Conservation (phyloP, 2,329 filamentous ascomycete genomes). For the Escovopsis sp. region DNA sequence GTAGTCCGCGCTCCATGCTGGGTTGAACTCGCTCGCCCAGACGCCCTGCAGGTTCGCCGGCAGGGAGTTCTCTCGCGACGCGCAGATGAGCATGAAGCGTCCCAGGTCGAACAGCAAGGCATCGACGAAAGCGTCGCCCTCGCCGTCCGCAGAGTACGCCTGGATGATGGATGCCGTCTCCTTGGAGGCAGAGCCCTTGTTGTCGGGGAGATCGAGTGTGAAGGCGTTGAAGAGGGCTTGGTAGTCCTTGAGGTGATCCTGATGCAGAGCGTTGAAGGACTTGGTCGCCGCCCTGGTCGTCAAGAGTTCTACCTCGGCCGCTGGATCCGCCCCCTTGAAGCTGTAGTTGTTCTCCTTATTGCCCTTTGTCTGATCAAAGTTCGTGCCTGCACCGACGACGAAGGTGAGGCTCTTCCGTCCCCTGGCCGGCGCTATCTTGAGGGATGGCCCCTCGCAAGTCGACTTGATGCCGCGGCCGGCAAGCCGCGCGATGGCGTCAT, state of each 20-base stretch:
- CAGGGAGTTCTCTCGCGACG: conserved; percentile 33
- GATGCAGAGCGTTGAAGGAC: conserved; percentile 15
- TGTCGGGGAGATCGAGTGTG: conserved; percentile 29
- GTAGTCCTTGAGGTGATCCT: conserved; percentile 27
- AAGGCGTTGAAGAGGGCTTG: conserved; percentile 23
- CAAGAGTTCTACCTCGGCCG: conserved; percentile 18
- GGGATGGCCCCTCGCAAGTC: not conserved
- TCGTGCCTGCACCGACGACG: conserved; percentile 29
- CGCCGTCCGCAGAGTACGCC: conserved; percentile 7
- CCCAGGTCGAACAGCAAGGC: conserved; percentile 37
- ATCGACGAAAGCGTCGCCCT: conserved; percentile 36
- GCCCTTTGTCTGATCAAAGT: conserved; percentile 36
- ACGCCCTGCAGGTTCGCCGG: conserved; percentile 42
- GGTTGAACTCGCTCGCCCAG: conserved; percentile 31
- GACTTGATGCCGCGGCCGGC: not conserved
- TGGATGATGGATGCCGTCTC: conserved; percentile 17
- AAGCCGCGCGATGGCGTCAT: conserved; percentile 19
- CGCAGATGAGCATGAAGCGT: conserved; percentile 38
- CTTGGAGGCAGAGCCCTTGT: conserved; percentile 20
- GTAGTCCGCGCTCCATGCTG: conserved; percentile 35
- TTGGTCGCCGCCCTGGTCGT: conserved; percentile 20
- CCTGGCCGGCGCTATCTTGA: not conserved
- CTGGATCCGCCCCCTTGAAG: conserved; percentile 33
- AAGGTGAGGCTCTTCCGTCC: conserved; percentile 13
- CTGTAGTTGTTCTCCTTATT: conserved; percentile 27